Percentiles rank a stretch among this genome's conserved stretches.
phyloP scores from a whole-genome alignment of 2,329 filamentous ascomycete genomes.

The Aspergillus novofumigatus region DNA sequence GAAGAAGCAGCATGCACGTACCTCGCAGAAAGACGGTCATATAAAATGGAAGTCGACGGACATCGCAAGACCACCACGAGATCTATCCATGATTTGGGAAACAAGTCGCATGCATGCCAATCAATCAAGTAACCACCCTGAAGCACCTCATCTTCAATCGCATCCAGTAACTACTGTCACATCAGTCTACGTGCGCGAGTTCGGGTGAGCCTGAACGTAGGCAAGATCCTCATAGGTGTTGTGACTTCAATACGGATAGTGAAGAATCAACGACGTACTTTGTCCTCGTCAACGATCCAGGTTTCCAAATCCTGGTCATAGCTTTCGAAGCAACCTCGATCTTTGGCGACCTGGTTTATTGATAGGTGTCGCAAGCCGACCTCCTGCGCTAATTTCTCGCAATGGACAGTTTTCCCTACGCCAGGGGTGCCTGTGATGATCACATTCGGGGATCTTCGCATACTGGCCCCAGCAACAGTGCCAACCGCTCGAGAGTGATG shows the following conservation, averaged over 20 bases:
- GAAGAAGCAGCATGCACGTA: constrained; percentile 31
- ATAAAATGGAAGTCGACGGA: constrained; percentile 73
- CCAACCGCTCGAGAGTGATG: not conserved
- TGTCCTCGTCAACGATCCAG: constrained; percentile 96
- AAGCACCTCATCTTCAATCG: constrained; percentile 76
- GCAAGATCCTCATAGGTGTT: not conserved
- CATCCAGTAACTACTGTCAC: constrained; percentile 64
- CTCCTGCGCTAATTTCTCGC: constrained; percentile 71
- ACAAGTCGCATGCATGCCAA: constrained; percentile 97
- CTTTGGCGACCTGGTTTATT: constrained; percentile 89
- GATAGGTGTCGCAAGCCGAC: constrained; percentile 77
- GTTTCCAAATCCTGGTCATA: constrained; percentile 81
- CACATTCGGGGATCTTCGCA: constrained; percentile 67
- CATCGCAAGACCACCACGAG: constrained; percentile 82
- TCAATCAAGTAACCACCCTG: constrained; percentile 85
- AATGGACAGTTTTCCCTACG: constrained; percentile 92
- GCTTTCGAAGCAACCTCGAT: constrained; percentile 79
- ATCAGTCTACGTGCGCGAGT: constrained; percentile 7
- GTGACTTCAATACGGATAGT: not conserved
- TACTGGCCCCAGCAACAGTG: constrained; percentile 16
- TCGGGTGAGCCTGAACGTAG: not conserved
- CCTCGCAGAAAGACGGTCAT: constrained; percentile 76
- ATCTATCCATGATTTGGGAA: constrained; percentile 90
- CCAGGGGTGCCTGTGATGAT: constrained; percentile 94
- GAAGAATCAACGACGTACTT: constrained; percentile 51